These are phyloP conservation scores for Scedosporium minutisporum DNA, from an alignment of 2,329 filamentous ascomycete species.

Conservation along the genomic window DNA sequence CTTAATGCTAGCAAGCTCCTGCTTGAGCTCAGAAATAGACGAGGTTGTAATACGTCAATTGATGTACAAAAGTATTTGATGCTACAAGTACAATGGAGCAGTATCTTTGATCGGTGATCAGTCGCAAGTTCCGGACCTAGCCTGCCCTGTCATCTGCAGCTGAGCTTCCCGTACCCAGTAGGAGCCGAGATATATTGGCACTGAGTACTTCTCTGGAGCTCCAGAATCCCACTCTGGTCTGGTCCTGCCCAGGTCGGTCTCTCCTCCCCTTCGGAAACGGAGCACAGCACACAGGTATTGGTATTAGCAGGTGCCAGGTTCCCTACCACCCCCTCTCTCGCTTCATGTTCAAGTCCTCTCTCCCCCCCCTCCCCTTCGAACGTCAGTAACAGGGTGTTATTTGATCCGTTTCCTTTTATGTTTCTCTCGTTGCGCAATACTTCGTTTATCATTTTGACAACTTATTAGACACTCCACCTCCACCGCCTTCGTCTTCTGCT, in stretches of 20 bases:
- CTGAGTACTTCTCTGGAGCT: neutral
- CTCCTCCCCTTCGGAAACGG: neutral
- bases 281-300: neutral
- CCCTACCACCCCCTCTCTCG: neutral
- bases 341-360: neutral
- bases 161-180: neutral
- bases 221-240: neutral
- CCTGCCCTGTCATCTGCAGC: neutral
- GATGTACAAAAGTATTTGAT: neutral
- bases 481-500: neutral
- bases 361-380: neutral
- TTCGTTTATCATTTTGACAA: neutral
- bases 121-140: neutral
- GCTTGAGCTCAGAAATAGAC: too few species aligned
- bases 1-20: neutral
- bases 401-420: neutral
- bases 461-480: neutral
- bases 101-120: neutral
- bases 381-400: neutral
- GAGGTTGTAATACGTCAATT: too few species aligned
- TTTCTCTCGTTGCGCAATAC: neutral
- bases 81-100: neutral
- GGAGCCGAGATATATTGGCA: neutral
- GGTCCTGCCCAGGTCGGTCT: neutral
- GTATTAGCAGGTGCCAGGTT: neutral